Evolutionary conservation across 352 stramenopile genomes (phyloP).

Genomic region (Phytophthora hybrid): DNA sequence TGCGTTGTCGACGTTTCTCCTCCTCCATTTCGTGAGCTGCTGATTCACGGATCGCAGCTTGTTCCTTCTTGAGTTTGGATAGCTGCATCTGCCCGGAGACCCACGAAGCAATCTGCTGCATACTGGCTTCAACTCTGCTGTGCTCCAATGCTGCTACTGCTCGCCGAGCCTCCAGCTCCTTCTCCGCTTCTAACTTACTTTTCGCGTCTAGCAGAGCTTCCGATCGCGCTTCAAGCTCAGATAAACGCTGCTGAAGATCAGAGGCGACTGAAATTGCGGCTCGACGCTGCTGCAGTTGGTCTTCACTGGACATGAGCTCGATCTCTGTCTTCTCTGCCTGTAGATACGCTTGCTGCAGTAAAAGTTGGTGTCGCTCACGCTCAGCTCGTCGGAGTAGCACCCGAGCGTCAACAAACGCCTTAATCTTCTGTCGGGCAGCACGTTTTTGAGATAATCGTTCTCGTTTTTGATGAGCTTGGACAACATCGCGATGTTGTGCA

Average conservation of each 20-base stretch:
- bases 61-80: slow-evolving; percentile 40
- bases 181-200: slow-evolving; percentile 29
- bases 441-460: slow-evolving; percentile 27
- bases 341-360: slow-evolving; percentile 26
- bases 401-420: slow-evolving; percentile 43
- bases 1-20: slow-evolving; percentile 31
- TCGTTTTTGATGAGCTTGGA: slow-evolving; percentile 27
- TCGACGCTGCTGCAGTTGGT: slow-evolving; percentile 37
- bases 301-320: slow-evolving; percentile 50
- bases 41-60: slow-evolving; percentile 14
- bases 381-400: slow-evolving; percentile 25
- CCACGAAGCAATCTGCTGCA: slow-evolving; percentile 46
- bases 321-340: slow-evolving; percentile 46
- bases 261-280: slow-evolving; percentile 14
- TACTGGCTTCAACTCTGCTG: slow-evolving; percentile 35
- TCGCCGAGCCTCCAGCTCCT: slow-evolving; percentile 31
- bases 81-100: slow-evolving; percentile 38
- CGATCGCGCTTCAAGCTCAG: slow-evolving; percentile 30
- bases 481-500: slow-evolving; percentile 11
- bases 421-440: slow-evolving; percentile 43
- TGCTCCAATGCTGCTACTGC: slow-evolving; percentile 20
- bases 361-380: slow-evolving; percentile 19
- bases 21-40: slow-evolving; percentile 31
- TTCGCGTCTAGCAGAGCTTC: slow-evolving; percentile 28
- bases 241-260: slow-evolving; percentile 34